Percentiles rank a stretch among this genome's conserved stretches.
Evolutionary conservation across 306 rosid genomes (phyloP).

Genomic region (Prunus mume): DNA sequence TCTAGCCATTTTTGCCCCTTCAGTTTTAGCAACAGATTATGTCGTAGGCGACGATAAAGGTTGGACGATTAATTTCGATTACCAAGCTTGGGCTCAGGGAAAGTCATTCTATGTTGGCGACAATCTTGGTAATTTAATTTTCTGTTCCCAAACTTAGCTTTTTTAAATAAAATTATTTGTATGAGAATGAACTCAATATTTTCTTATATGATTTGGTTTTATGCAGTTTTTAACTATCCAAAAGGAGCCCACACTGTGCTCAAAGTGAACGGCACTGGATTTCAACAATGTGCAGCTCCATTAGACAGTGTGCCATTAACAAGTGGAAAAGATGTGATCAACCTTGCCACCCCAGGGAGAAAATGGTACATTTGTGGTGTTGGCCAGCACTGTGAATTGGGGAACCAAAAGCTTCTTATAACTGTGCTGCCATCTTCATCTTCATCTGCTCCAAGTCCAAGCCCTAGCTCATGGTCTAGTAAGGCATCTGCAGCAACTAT

Average conservation of each 20-base stretch:
- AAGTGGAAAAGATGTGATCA: conserved; percentile 25
- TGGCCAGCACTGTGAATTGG: conserved; percentile 21
- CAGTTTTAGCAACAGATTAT: conserved; percentile 26
- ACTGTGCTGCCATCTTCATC: conserved; percentile 11
- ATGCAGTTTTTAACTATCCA: conserved; percentile 32
- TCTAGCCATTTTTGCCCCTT: conserved; percentile 25
- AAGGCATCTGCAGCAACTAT: background rate
- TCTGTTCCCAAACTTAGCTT: too few relatives aligned
- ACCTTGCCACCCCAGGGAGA: conserved; percentile 19
- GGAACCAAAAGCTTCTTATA: conserved; percentile 29
- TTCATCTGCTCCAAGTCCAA: background rate
- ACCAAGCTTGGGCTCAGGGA: conserved; percentile 41
- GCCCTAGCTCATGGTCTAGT: background rate
- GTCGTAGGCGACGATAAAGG: conserved; percentile 42
- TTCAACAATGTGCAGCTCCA: conserved; percentile 23
- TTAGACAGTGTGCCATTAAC: background rate
- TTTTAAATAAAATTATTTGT: background rate
- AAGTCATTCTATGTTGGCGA: conserved; percentile 46
- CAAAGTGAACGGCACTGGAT: conserved; percentile 32
- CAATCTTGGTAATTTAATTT: conserved; percentile 14
- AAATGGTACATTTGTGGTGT: conserved; percentile 48
- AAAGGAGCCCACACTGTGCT: conserved; percentile 25
- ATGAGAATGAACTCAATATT: background rate
- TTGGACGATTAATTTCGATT: conserved; percentile 38
- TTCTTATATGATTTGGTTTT: background rate